Conservation (phyloP, 75 land plant species). For the Isoetes taiwanensis region DNA sequence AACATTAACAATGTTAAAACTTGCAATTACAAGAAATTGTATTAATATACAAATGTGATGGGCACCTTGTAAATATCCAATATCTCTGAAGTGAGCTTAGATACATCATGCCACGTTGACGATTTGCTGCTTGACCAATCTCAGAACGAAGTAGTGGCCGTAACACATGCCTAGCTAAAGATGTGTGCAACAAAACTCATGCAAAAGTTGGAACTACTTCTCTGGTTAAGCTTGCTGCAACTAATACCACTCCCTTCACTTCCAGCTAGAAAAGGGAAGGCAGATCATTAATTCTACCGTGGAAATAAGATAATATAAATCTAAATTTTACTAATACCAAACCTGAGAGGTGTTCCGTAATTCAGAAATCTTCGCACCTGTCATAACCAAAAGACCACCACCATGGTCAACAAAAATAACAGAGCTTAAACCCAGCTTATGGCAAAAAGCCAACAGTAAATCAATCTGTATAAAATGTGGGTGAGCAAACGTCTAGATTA, state of each 20-base stretch:
- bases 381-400: constrained; percentile 86
- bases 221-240: constrained; percentile 54
- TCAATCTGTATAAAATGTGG: constrained; percentile 47
- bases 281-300: too few species aligned
- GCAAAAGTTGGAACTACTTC: constrained; percentile 83
- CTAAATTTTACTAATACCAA: too few species aligned
- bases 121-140: constrained; percentile 78
- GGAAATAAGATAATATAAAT: too few species aligned
- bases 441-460: constrained; percentile 63
- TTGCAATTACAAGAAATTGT: too few species aligned
- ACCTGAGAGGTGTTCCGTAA: constrained; percentile 18
- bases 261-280: constrained; percentile 31
- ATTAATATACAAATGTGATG: too few species aligned
- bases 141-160: constrained; percentile 79
- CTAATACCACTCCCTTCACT: constrained; percentile 59
- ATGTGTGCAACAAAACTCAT: constrained; percentile 64
- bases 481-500: not conserved
- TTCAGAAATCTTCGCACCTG: constrained; percentile 46
- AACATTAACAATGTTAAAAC: not conserved
- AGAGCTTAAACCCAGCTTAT: constrained; percentile 62
- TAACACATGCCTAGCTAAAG: constrained; percentile 66
- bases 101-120: constrained; percentile 87
- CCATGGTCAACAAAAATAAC: constrained; percentile 86
- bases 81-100: constrained; percentile 77
- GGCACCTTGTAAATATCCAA: constrained; percentile 71